Conservation (phyloP, 352 stramenopile species). For the Phytopythium litorale region DNA sequence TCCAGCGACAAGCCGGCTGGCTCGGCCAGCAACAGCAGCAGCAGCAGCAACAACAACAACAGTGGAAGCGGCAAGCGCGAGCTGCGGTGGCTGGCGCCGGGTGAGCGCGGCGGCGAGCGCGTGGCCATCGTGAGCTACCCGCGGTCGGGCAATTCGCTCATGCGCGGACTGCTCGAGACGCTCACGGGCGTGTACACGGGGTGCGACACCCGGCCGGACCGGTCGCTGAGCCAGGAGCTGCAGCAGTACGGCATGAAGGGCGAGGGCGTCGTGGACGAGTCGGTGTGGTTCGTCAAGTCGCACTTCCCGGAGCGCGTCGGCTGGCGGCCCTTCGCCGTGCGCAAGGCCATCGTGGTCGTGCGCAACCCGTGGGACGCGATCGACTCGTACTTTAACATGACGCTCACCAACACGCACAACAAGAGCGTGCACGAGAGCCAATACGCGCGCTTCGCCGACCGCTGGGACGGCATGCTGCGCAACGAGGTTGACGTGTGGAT, state of each 20-base stretch:
- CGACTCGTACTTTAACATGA: slow-evolving; percentile 99
- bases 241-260: slow-evolving; percentile 89
- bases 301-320: slow-evolving; percentile 97
- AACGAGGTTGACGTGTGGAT: slow-evolving; percentile 92
- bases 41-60: not conserved
- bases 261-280: slow-evolving; percentile 93
- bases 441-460: slow-evolving; percentile 83
- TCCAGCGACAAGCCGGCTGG: not conserved
- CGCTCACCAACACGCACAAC: slow-evolving; percentile 92
- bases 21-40: slow-evolving; percentile 2
- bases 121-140: slow-evolving; percentile 96
- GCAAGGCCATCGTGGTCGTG: slow-evolving; percentile 86
- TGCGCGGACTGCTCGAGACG: slow-evolving; percentile 94
- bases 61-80: not conserved
- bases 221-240: slow-evolving; percentile 88
- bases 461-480: slow-evolving; percentile 87
- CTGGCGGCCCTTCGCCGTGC: slow-evolving; percentile 69
- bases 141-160: slow-evolving; percentile 96
- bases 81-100: slow-evolving; percentile 67
- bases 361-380: slow-evolving; percentile 98
- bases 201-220: slow-evolving; percentile 95
- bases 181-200: slow-evolving; percentile 95
- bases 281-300: slow-evolving; percentile 97
- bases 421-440: slow-evolving; percentile 85
- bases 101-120: slow-evolving; percentile 63